These are phyloP conservation scores for Paraleonurus japonicus DNA, from an alignment of 257 asterid genomes.

Conservation along the genomic window DNA sequence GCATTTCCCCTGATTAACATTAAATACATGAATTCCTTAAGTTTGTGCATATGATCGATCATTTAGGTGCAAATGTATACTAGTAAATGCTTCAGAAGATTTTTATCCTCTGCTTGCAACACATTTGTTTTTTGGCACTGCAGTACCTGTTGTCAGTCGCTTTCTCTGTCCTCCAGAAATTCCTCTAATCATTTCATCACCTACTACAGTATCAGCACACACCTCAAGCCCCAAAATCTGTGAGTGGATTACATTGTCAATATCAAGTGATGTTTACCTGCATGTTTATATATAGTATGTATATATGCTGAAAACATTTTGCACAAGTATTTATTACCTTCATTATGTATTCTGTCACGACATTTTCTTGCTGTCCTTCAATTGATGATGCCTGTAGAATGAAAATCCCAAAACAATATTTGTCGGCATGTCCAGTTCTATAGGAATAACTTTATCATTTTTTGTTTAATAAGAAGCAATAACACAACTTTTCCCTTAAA, in stretches of 20 bases:
- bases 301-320: background rate
- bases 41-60: background rate
- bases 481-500: background rate
- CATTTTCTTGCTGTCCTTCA: conserved; percentile 81
- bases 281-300: background rate
- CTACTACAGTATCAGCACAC: conserved; percentile 86
- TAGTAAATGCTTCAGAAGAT: background rate
- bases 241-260: background rate
- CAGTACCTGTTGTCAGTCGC: conserved; percentile 82
- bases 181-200: conserved; percentile 84
- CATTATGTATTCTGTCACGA: conserved; percentile 76
- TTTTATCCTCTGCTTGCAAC: too few species aligned
- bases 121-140: background rate
- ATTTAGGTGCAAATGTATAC: background rate
- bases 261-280: background rate
- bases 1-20: conserved; percentile 65
- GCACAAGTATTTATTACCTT: conserved; percentile 47
- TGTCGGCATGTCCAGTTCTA: background rate
- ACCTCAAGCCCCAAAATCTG: conserved; percentile 85
- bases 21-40: background rate
- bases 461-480: background rate
- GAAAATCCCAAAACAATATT: background rate
- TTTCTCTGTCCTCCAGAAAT: conserved; percentile 90
- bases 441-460: background rate
- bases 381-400: conserved; percentile 64